Conservation (phyloP, 2,329 filamentous ascomycete species). For the Teratosphaeria destructans region DNA sequence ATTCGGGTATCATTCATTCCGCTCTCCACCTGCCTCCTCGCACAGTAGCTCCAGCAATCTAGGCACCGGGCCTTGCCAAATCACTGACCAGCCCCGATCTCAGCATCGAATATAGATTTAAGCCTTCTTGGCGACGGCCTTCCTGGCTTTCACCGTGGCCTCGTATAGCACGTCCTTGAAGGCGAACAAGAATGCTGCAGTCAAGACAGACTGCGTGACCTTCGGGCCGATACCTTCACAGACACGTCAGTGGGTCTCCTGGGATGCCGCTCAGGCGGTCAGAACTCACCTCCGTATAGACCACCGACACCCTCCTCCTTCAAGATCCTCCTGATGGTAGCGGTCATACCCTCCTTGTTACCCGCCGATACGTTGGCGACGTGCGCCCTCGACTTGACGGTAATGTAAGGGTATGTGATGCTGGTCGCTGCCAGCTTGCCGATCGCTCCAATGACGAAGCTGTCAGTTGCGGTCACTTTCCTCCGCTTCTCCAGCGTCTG, state of each 20-base stretch:
- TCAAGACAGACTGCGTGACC: slow-evolving; percentile 92
- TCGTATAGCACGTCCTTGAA: slow-evolving; percentile 97
- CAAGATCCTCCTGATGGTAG: slow-evolving; percentile 68
- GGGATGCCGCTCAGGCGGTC: not conserved
- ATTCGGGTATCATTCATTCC: not conserved
- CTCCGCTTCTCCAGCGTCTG: slow-evolving; percentile 69
- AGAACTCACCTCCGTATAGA: slow-evolving; percentile 71
- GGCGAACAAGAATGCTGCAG: slow-evolving; percentile 89
- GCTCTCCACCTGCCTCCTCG: not conserved
- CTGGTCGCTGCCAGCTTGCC: slow-evolving; percentile 90
- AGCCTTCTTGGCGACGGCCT: slow-evolving; percentile 7
- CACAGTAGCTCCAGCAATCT: not conserved
- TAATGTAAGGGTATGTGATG: slow-evolving; percentile 97
- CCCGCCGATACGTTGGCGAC: slow-evolving; percentile 53
- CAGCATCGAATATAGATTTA: not conserved
- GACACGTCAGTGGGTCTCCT: no score
- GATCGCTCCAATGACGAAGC: slow-evolving; percentile 82
- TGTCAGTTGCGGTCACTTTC: slow-evolving; percentile 72
- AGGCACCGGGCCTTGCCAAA: not conserved
- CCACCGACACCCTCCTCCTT: slow-evolving; percentile 84
- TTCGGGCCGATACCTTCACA: slow-evolving; percentile 79
- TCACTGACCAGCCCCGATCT: not conserved
- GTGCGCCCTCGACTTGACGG: slow-evolving; percentile 95
- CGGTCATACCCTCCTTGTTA: slow-evolving; percentile 68
- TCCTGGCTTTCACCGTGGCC: slow-evolving; percentile 58